Evolutionary conservation across 1,284 basidiomycete species (phyloP).

Genomic region (Puccinia horiana): DNA sequence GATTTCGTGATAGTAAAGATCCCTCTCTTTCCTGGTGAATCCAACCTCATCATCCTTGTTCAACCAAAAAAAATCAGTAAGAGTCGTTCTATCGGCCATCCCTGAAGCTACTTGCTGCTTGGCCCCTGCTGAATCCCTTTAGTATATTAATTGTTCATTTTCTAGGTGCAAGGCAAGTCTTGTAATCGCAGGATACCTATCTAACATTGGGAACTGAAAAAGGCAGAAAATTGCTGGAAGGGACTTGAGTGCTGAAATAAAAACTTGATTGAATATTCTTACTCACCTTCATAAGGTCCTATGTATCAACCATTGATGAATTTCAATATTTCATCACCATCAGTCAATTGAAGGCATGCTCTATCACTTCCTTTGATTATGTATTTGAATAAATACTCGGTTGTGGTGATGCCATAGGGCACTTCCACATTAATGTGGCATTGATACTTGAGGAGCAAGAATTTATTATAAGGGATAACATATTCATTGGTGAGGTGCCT

Average conservation of each 20-base stretch:
- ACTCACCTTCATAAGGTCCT: not conserved
- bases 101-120: not conserved
- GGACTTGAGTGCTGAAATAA: not conserved
- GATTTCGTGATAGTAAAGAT: not conserved
- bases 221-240: slow-evolving; percentile 53
- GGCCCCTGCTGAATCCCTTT: not conserved
- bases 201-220: not conserved
- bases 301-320: not conserved
- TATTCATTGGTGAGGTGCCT: not conserved
- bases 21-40: not conserved
- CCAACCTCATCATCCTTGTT: not conserved
- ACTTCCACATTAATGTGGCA: slow-evolving; percentile 42
- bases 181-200: not conserved
- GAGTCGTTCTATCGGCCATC: not conserved
- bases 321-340: not conserved
- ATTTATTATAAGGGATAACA: slow-evolving; percentile 30
- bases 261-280: not conserved
- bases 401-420: not conserved
- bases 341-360: not conserved
- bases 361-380: not conserved
- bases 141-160: slow-evolving; percentile 8
- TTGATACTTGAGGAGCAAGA: not conserved
- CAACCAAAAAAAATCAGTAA: not conserved
- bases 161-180: slow-evolving; percentile 2
- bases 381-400: slow-evolving; percentile 30